phyloP scores from a whole-genome alignment of 495 filamentous ascomycete species.

The Letharia lupina region DNA sequence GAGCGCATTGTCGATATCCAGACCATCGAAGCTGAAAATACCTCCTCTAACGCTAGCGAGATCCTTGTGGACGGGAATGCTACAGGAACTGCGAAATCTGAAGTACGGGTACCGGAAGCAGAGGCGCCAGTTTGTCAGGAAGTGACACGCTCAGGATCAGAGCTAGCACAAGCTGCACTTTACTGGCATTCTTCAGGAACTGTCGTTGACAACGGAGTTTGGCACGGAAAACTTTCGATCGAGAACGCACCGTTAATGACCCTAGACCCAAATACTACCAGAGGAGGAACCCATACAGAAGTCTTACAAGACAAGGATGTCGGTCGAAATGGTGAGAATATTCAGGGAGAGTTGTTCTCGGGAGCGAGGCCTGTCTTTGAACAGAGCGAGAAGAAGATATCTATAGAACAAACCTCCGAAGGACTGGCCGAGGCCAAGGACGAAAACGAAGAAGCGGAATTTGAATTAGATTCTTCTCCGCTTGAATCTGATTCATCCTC shows the following conservation, averaged over 20 bases:
- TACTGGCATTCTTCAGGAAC: conserved; percentile 6
- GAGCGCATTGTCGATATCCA: background rate
- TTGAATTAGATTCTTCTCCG: conserved; percentile 58
- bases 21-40: background rate
- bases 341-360: background rate
- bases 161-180: background rate
- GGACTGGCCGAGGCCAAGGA: conserved; percentile 37
- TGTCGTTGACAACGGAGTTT: background rate
- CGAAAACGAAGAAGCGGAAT: conserved; percentile 61
- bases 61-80: background rate
- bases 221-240: background rate
- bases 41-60: background rate
- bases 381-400: background rate
- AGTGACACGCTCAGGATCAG: background rate
- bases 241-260: background rate
- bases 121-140: background rate
- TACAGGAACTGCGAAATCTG: background rate
- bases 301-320: background rate
- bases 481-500: conserved; percentile 41
- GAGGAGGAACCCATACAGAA: background rate
- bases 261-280: background rate
- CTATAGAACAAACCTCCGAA: conserved; percentile 6
- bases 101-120: background rate
- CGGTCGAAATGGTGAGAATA: background rate
- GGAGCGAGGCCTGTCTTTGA: background rate